Evolutionary conservation across 2,329 filamentous ascomycete species (phyloP).

Genomic region (Fusarium penzigii): DNA sequence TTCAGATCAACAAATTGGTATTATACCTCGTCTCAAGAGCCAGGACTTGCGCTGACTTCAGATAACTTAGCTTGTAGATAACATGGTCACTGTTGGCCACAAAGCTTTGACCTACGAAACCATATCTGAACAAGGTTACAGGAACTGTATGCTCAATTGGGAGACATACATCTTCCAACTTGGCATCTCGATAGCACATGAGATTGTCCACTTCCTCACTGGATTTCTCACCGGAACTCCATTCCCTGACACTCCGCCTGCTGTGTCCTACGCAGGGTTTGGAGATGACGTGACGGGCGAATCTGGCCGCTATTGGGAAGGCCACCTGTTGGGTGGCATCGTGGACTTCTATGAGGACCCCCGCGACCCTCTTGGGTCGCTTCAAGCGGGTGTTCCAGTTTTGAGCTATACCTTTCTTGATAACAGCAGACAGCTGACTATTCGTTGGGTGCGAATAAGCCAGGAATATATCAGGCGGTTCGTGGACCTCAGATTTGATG

Average conservation of each 20-base stretch:
- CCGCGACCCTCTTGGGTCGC: not conserved
- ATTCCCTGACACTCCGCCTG: not conserved
- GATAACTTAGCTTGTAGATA: not conserved
- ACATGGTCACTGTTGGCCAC: not conserved
- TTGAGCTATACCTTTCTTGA: not conserved
- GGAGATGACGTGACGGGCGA: not conserved
- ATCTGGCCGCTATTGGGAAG: constrained; percentile 6
- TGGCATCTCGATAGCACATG: not conserved
- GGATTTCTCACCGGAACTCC: constrained; percentile 1
- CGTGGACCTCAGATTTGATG: not conserved
- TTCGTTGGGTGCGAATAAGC: not conserved
- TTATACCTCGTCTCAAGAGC: not conserved
- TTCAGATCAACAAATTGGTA: constrained; percentile 1
- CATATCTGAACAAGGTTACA: not conserved
- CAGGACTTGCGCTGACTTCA: not conserved
- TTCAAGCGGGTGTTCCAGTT: not conserved
- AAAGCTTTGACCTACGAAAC: not conserved
- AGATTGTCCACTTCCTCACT: not conserved
- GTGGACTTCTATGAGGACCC: not conserved
- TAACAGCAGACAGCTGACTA: not conserved
- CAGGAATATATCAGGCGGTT: not conserved
- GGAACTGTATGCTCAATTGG: constrained; percentile 1
- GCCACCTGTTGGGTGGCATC: not conserved
- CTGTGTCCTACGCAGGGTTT: not conserved
- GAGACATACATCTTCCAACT: constrained; percentile 5